phyloP scores from a whole-genome alignment of 2,329 filamentous ascomycete genomes.

The Tympanopsis confertula region DNA sequence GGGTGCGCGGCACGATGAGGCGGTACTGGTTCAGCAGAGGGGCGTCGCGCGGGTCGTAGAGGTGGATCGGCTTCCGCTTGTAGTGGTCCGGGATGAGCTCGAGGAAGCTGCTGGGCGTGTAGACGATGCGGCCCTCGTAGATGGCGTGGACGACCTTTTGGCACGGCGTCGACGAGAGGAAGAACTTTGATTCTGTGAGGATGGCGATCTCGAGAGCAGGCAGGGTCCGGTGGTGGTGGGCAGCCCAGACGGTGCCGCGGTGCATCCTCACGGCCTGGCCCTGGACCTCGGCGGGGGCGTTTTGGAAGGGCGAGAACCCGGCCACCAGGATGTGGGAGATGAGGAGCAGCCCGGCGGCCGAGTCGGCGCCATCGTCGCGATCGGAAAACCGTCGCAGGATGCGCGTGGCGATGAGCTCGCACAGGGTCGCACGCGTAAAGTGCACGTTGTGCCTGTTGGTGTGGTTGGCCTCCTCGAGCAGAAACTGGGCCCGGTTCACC shows the following conservation, averaged over 20 bases:
- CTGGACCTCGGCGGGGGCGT: slow-evolving; percentile 58
- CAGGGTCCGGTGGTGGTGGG: slow-evolving; percentile 39
- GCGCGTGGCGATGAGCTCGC: slow-evolving; percentile 69
- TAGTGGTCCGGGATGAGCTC: slow-evolving; percentile 79
- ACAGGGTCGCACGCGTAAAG: slow-evolving; percentile 64
- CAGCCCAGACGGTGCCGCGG: too few species aligned
- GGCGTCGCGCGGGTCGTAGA: slow-evolving; percentile 68
- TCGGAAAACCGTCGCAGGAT: slow-evolving; percentile 71
- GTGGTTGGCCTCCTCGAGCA: slow-evolving; percentile 65
- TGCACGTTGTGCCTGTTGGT: slow-evolving; percentile 73
- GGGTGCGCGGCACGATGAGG: slow-evolving; percentile 67
- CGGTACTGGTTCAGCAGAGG: slow-evolving; percentile 76
- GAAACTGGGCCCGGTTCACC: slow-evolving; percentile 70
- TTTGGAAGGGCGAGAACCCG: slow-evolving; percentile 77
- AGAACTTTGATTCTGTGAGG: slow-evolving; percentile 68
- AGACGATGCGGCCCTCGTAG: slow-evolving; percentile 69
- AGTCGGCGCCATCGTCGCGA: slow-evolving; percentile 55
- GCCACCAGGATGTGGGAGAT: slow-evolving; percentile 72
- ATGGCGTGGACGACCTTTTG: slow-evolving; percentile 76
- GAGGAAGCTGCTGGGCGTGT: slow-evolving; percentile 71
- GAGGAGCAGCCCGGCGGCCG: slow-evolving; percentile 45
- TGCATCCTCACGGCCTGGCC: slow-evolving; percentile 29
- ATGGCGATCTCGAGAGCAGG: slow-evolving; percentile 77
- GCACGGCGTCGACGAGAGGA: slow-evolving; percentile 66
- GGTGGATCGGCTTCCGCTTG: slow-evolving; percentile 69